Evolutionary conservation across 176 grass and related monocot species (phyloP), one percentile per base, ranked within the genome.

Genomic region (Paspalum notatum): DNA sequence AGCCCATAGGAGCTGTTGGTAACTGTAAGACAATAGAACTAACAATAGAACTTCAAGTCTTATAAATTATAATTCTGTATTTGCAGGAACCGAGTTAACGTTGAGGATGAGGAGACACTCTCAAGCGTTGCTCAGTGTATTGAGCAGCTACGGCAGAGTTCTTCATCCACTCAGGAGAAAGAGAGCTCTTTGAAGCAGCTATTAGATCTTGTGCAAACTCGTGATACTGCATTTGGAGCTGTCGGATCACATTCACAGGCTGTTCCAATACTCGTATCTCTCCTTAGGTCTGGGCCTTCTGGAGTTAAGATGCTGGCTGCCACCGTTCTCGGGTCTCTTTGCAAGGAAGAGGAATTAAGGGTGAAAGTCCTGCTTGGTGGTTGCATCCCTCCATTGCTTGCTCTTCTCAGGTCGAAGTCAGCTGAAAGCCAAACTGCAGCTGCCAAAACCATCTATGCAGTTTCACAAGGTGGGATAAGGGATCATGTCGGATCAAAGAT

Each of bases 401-500:
- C 83, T 59, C 88, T 97, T 75, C 90, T 97, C 62, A 97, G 85
- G 71, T 91, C 94, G 3, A 93, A 89, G 74, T 97, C 88, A 62
- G 74, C 88, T 80, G 94, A 93, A 79, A 89, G 76, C 66, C 94
- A 93, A 87, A 93, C 83, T 38, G 86, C 91, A 82, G 86, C 91
- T 85, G 94, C 94, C 39, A 93, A 97, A 85, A 93, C 94, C 52
- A 97, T 97, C 52, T 93, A 91, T 85, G 88, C 94, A 43, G 94
- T 97, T 80, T 97, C 94, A 80, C 91, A 97, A 87, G 94, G 91
- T 87, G 90, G 94, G 62, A 87, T 88, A 77, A 97, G 94, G 82
- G 94, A 97, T 86, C 94, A 97, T 71, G 94, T 97, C 77, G 94
- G 94, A 79, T 97, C 94, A 85, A 97, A 97, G 77, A 97, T 97